Conservation (phyloP, 768 basidiomycete genomes). For the Lentinula lateritia region DNA sequence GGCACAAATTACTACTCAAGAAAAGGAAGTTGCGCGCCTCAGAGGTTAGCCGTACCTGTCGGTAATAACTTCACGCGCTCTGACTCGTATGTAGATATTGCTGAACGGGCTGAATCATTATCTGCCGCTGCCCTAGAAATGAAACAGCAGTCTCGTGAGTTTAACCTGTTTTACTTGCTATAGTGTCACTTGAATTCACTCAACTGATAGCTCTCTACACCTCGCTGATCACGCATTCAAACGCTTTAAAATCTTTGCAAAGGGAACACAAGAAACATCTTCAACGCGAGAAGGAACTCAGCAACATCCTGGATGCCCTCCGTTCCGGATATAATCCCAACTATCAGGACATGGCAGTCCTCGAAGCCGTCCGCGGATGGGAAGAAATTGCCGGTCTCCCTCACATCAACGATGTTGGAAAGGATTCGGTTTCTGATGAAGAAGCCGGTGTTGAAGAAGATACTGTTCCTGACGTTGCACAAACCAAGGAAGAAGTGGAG, state of each 20-base stretch:
- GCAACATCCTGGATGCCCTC: conserved; percentile 77
- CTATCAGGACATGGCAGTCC: conserved; percentile 98
- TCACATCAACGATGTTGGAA: conserved; percentile 65
- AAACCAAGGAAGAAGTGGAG: conserved; percentile 44
- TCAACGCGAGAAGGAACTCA: conserved; percentile 71
- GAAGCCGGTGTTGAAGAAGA: conserved; percentile 25
- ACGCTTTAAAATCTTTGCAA: conserved; percentile 73
- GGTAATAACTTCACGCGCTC: background rate
- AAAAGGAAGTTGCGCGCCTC: conserved; percentile 69
- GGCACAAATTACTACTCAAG: conserved; percentile 54
- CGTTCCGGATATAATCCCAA: conserved; percentile 93
- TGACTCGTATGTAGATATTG: conserved; percentile 47
- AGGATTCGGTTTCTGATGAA: conserved; percentile 35
- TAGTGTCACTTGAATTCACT: background rate
- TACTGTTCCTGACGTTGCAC: conserved; percentile 23
- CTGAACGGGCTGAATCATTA: conserved; percentile 71
- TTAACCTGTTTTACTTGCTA: background rate
- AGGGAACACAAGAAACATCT: conserved; percentile 67
- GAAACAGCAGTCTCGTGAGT: conserved; percentile 83
- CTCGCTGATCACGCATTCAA: conserved; percentile 65
- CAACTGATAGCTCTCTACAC: conserved; percentile 63
- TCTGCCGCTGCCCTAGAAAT: conserved; percentile 77
- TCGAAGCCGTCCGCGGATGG: conserved; percentile 95
- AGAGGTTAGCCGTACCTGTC: conserved; percentile 40
- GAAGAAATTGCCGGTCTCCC: conserved; percentile 67